phyloP scores from a whole-genome alignment of 768 basidiomycete genomes.

The Mrakia blollopis region DNA sequence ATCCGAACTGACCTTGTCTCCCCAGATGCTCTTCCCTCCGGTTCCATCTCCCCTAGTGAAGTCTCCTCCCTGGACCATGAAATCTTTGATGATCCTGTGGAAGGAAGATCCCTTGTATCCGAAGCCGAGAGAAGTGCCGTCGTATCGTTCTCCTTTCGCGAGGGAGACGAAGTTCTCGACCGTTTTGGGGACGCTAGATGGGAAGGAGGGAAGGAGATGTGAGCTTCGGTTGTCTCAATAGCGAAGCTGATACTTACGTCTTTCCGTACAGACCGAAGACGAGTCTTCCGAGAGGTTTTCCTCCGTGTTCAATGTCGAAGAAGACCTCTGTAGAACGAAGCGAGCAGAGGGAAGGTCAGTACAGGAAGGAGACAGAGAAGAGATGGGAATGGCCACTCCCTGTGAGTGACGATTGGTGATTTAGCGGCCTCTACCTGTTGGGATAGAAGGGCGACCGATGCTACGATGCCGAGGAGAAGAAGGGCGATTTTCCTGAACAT shows the following conservation, averaged over 20 bases:
- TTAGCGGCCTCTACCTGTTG: conserved; percentile 46
- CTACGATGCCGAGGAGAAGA: conserved; percentile 24
- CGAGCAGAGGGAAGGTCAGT: background rate
- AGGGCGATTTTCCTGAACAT: conserved; percentile 22
- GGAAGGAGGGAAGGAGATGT: background rate
- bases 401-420: conserved; percentile 83
- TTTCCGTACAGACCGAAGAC: conserved; percentile 86
- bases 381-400: conserved; percentile 41
- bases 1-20: conserved; percentile 28
- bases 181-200: conserved; percentile 79
- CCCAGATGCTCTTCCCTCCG: conserved; percentile 41
- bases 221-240: too few relatives aligned
- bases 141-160: conserved; percentile 72
- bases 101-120: conserved; percentile 95
- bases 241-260: conserved; percentile 45
- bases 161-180: conserved; percentile 96
- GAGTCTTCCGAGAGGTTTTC: conserved; percentile 73
- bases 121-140: conserved; percentile 69
- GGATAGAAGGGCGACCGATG: conserved; percentile 7
- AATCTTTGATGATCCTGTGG: conserved; percentile 64
- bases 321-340: conserved; percentile 52
- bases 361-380: background rate
- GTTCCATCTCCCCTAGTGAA: conserved; percentile 57
- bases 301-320: conserved; percentile 93
- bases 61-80: conserved; percentile 61